Conservation (phyloP, 805 yeast species). For the Suhomyces emberorum region DNA sequence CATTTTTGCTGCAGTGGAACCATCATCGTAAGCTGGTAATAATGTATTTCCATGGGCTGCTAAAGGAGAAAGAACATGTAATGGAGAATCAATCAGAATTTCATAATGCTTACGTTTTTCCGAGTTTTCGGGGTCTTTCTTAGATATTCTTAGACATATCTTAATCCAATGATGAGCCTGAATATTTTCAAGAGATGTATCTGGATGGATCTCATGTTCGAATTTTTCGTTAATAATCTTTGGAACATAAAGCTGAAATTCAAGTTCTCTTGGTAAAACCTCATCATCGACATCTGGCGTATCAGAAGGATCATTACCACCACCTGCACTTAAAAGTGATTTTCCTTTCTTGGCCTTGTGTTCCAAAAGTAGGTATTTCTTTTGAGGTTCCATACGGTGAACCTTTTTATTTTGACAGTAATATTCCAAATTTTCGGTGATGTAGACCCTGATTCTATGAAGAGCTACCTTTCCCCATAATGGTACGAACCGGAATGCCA, state of each 20-base stretch:
- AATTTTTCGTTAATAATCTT: constrained; percentile 54
- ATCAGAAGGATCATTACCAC: constrained; percentile 24
- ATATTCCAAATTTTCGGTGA: constrained; percentile 89
- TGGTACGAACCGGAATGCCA: constrained; percentile 81
- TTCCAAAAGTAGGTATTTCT: constrained; percentile 76
- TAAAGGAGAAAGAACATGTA: constrained; percentile 70
- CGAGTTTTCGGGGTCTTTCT: constrained; percentile 49
- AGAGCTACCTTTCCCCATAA: constrained; percentile 75
- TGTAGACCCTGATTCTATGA: constrained; percentile 79
- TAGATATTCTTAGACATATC: constrained; percentile 76
- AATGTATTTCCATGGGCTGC: constrained; percentile 81
- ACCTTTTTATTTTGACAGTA: constrained; percentile 82
- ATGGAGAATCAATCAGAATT: constrained; percentile 91
- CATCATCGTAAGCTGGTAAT: constrained; percentile 62
- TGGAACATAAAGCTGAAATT: constrained; percentile 85
- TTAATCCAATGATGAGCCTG: constrained; percentile 96
- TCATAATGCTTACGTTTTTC: constrained; percentile 86
- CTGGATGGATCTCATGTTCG: constrained; percentile 64
- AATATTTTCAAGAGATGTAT: constrained; percentile 74
- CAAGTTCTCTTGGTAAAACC: constrained; percentile 72
- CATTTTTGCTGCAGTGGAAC: background rate
- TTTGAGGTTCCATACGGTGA: constrained; percentile 87
- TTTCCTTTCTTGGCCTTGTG: constrained; percentile 59
- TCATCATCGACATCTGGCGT: constrained; percentile 41
- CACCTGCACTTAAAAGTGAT: constrained; percentile 41